Percentiles rank a stretch among this genome's conserved stretches.
Evolutionary conservation across 2,329 filamentous ascomycete species (phyloP).

Genomic region (Neonectria magnoliae): DNA sequence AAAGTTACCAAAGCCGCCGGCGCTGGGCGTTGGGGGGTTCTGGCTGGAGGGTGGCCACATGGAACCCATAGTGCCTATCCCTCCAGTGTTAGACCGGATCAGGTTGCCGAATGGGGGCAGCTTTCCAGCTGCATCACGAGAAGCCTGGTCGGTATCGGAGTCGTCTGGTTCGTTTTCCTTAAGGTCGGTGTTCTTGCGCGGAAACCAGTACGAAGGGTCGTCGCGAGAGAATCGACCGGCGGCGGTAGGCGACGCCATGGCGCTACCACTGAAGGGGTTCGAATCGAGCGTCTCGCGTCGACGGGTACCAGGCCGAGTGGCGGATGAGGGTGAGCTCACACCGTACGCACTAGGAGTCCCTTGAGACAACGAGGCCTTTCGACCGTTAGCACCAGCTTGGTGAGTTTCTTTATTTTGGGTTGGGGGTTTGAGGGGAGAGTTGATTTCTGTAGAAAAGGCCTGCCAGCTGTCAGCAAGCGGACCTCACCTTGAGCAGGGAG

Average conservation of each 20-base stretch:
- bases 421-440: constrained; percentile 90
- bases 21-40: constrained; percentile 70
- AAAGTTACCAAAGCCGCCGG: constrained; percentile 91
- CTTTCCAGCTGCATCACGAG: constrained; percentile 46
- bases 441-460: constrained; percentile 87
- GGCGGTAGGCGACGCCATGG: constrained; percentile 69
- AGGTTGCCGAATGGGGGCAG: constrained; percentile 56
- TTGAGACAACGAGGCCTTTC: constrained; percentile 86
- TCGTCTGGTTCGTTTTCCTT: constrained; percentile 67
- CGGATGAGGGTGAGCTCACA: constrained; percentile 76
- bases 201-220: constrained; percentile 68
- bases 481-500: constrained; percentile 11
- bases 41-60: constrained; percentile 53
- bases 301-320: constrained; percentile 77
- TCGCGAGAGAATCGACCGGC: constrained; percentile 70
- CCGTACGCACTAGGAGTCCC: constrained; percentile 72
- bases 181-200: constrained; percentile 62
- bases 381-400: constrained; percentile 69
- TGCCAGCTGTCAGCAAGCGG: constrained; percentile 52
- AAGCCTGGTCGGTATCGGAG: constrained; percentile 52
- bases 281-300: constrained; percentile 83
- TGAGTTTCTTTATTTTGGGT: constrained; percentile 75
- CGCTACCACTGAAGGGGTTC: constrained; percentile 67
- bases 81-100: constrained; percentile 64
- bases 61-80: constrained; percentile 56